Evolutionary conservation across 345 rosid species (phyloP).

Genomic region (Salix caprea): DNA sequence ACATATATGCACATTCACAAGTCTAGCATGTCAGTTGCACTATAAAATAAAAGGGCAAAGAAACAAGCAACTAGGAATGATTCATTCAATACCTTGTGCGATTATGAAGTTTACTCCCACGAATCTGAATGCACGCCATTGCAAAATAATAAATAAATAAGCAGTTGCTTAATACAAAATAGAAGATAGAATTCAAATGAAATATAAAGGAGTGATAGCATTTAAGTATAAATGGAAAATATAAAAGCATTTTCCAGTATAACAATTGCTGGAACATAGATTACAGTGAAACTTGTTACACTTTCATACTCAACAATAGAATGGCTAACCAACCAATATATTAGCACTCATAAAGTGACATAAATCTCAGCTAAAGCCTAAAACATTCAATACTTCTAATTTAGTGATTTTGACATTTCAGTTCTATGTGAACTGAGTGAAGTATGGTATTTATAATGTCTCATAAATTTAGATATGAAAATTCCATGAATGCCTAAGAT

Average conservation of each 20-base stretch:
- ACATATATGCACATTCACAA: not conserved
- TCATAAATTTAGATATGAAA: not conserved
- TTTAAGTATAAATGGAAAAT: not conserved
- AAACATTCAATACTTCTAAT: not conserved
- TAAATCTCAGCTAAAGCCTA: not conserved
- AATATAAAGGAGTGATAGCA: not conserved
- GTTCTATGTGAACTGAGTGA: not conserved
- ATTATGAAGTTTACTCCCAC: slow-evolving; percentile 94
- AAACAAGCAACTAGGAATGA: slow-evolving; percentile 9
- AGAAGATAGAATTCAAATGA: not conserved
- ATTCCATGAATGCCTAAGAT: not conserved
- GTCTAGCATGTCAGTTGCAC: not conserved
- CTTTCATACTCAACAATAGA: not conserved
- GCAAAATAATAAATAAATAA: not conserved
- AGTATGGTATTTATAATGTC: not conserved
- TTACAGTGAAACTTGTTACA: not conserved
- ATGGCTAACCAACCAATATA: not conserved
- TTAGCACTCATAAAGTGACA: not conserved
- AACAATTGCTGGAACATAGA: not conserved
- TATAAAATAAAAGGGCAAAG: not conserved
- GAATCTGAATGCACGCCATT: slow-evolving; percentile 50
- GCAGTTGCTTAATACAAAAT: not conserved
- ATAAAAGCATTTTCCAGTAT: not conserved
- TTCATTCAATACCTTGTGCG: slow-evolving; percentile 66
- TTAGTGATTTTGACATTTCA: not conserved